Conservation (phyloP, 768 basidiomycete genomes). For the Mrakia gelida region DNA sequence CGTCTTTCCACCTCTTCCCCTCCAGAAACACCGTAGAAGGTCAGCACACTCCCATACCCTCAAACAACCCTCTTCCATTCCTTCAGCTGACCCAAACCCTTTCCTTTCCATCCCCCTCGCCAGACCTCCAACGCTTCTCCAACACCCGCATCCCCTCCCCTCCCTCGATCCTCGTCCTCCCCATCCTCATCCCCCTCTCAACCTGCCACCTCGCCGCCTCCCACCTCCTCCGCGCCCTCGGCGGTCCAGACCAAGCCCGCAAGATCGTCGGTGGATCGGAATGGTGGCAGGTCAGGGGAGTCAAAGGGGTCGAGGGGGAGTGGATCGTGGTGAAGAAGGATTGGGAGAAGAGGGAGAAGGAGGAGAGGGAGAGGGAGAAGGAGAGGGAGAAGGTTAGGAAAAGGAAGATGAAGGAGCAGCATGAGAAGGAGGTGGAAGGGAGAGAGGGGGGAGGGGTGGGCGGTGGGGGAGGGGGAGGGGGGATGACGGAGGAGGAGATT, state of each 20-base stretch:
- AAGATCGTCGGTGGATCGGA: slow-evolving; percentile 79
- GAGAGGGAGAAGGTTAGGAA: slow-evolving; percentile 34
- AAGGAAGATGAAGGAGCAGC: slow-evolving; percentile 23
- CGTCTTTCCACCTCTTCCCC: background rate
- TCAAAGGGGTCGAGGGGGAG: slow-evolving; percentile 76
- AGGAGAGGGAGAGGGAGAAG: slow-evolving; percentile 30
- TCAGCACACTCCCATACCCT: slow-evolving; percentile 57
- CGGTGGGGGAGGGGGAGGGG: slow-evolving; percentile 30
- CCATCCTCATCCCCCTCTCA: slow-evolving; percentile 62
- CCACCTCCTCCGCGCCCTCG: slow-evolving; percentile 69
- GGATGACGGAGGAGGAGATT: slow-evolving; percentile 53
- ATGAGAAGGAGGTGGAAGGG: background rate
- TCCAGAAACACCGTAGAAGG: slow-evolving; percentile 72
- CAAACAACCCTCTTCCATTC: background rate
- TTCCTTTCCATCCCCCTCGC: background rate
- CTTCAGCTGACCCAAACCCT: no score
- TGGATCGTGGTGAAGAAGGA: slow-evolving; percentile 86
- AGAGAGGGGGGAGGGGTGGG: background rate
- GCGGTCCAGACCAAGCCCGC: slow-evolving; percentile 67
- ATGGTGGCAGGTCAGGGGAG: slow-evolving; percentile 94
- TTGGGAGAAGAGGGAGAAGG: slow-evolving; percentile 45
- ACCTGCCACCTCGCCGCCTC: slow-evolving; percentile 71
- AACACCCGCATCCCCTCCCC: slow-evolving; percentile 75
- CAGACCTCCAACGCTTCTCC: slow-evolving; percentile 44
- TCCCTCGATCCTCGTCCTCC: slow-evolving; percentile 72